Conservation (phyloP, 1,284 basidiomycete species). For the Ustilago cynodontis region DNA sequence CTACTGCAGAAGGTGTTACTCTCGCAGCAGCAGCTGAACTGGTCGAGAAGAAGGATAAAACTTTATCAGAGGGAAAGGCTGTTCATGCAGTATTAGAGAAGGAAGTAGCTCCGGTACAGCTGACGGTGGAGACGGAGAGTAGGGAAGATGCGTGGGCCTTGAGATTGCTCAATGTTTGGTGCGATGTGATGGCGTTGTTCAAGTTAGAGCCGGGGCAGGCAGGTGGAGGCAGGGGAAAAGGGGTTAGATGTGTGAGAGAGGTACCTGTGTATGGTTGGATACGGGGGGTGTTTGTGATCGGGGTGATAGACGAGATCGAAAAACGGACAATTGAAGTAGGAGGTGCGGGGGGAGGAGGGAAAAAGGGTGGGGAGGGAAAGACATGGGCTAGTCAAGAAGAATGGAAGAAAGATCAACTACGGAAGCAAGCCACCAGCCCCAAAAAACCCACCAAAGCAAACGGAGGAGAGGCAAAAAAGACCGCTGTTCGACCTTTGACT, state of each 20-base stretch:
- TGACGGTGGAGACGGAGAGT: constrained; percentile 72
- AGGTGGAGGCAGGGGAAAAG: constrained; percentile 11
- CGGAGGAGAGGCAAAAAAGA: not conserved
- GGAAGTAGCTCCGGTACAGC: constrained; percentile 77
- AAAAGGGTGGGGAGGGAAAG: constrained; percentile 9
- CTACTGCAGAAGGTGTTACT: constrained; percentile 47
- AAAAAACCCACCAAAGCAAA: constrained; percentile 1
- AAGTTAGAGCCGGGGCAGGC: constrained; percentile 15
- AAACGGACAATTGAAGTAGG: constrained; percentile 8
- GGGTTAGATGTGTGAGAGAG: constrained; percentile 48
- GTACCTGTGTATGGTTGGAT: constrained; percentile 63
- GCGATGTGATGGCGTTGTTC: constrained; percentile 23
- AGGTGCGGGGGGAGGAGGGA: not conserved
- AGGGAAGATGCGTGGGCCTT: constrained; percentile 81
- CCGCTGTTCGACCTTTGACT: constrained; percentile 1
- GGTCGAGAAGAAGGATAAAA: constrained; percentile 46
- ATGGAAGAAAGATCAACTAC: constrained; percentile 47
- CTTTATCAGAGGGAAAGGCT: constrained; percentile 60
- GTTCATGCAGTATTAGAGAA: constrained; percentile 85
- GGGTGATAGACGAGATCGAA: constrained; percentile 64
- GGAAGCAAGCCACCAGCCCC: constrained; percentile 17
- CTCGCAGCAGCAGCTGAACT: constrained; percentile 36
- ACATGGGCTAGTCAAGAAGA: constrained; percentile 56
- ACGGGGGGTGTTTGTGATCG: constrained; percentile 56
- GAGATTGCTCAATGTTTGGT: constrained; percentile 72